Conservation (phyloP, 2,329 filamentous ascomycete species). For the Aspergillus piperis region DNA sequence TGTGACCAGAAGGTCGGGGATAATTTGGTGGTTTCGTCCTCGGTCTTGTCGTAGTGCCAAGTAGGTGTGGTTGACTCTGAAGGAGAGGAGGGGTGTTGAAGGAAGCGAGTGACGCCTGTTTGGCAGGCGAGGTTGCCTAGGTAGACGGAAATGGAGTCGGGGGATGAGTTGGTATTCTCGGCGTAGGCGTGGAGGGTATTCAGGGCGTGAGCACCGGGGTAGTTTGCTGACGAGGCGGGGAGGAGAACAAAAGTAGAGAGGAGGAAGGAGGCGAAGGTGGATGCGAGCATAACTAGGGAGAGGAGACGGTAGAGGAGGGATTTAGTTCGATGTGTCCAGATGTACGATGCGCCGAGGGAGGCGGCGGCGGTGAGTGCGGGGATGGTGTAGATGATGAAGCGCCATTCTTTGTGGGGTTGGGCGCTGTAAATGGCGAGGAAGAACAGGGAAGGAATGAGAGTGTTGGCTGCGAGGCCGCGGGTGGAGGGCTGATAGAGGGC, state of each 20-base stretch:
- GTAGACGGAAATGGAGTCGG: conserved; percentile 47
- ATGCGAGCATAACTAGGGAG: conserved; percentile 58
- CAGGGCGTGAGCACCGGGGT: conserved; percentile 85
- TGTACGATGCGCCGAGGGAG: conserved; percentile 69
- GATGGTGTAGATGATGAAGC: conserved; percentile 88
- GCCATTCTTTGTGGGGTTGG: conserved; percentile 93
- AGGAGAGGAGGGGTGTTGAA: conserved; percentile 40
- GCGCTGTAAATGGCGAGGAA: conserved; percentile 82
- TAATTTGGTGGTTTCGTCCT: conserved; percentile 50
- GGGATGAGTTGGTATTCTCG: conserved; percentile 5
- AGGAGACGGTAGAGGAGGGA: conserved; percentile 57
- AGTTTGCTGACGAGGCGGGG: conserved; percentile 82
- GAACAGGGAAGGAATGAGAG: conserved; percentile 65
- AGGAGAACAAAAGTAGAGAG: conserved; percentile 71
- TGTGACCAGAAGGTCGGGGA: conserved; percentile 57
- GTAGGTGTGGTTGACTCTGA: conserved; percentile 29
- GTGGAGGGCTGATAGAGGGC: conserved; percentile 57
- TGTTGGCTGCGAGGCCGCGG: conserved; percentile 51
- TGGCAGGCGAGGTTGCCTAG: conserved; percentile 65
- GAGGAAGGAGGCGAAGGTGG: conserved; percentile 61
- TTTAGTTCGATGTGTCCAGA: conserved; percentile 68
- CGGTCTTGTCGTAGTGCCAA: conserved; percentile 65
- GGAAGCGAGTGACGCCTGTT: conserved; percentile 63
- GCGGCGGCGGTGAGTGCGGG: conserved; percentile 78
- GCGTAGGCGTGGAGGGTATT: conserved; percentile 40